Base-by-base conservation (phyloP, 208 protist genomes). In the Borovskyia barvae region DNA sequence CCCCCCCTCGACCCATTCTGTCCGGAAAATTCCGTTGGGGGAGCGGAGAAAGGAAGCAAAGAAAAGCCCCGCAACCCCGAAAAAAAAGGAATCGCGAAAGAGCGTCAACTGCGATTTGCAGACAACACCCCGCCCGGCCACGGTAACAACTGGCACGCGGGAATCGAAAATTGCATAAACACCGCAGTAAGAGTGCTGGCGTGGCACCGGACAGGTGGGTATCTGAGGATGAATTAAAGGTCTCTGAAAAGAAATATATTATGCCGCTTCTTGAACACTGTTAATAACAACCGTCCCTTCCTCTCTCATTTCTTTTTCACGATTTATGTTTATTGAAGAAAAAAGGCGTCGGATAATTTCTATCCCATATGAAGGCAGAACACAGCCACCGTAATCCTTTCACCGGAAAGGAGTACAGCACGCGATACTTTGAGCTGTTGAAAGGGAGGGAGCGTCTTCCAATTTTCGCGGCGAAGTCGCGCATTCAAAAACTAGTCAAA, bases 401-500 rank as follows among this genome's bases (percentile, higher is more conserved):
- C 56, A 93, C 71, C 3, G 80, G 78, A 11, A 66, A 47, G 6
- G 29, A 45, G 48, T 83, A 84, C 45, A 89, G 81, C 49, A 64
- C 67, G 17, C 72, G 73, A 9, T 93, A 90, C 51, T 73, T 78
- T 48, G 45, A 25, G 0, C 40, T 94, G 9, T 62, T 82, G 11
- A 56, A 78, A 46, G 74, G 65, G 1, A 60, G 89, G 17, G 67
- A 89, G 61, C 75, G 55, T 12, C 63, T 95, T 11, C 84, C 85
- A 8, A 85, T 93, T 77, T 90, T 82, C 59, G 74, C 73, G 14
- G 84, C 73, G 0, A 92, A 90, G 55, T 66, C 76, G 17, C 65
- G 77, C 22, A 85, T 95, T 59, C 77, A 90, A 57, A 75, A 97
- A 41, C 73, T 99, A 17, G 48, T 99, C 6, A 58, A 63, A n/a